A percentile compares a stretch with the other conserved stretches of the same genome.
phyloP scores from a whole-genome alignment of 164 flowering plant species.

The Stephania yunnanensis region DNA sequence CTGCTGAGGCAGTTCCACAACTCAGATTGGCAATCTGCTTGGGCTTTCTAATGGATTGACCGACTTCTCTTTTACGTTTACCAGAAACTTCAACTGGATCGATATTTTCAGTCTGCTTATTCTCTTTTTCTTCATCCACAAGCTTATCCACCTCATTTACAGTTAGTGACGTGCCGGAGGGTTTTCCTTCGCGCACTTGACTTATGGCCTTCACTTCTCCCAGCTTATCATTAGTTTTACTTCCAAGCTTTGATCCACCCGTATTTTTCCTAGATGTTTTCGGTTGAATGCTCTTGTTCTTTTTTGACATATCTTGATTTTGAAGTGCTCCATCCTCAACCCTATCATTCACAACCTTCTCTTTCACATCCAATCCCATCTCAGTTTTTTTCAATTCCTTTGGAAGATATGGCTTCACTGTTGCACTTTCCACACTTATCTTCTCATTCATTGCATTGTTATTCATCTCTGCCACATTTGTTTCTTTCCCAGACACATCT shows the following conservation, averaged over 20 bases:
- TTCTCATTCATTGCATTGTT: constrained; percentile 12
- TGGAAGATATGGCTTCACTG: background rate
- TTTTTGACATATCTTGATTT: constrained; percentile 14
- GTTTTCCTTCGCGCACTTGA: constrained; percentile 14
- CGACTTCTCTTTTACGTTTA: constrained; percentile 14
- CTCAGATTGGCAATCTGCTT: constrained; percentile 14
- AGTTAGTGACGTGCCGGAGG: constrained; percentile 4
- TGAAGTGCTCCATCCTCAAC: constrained; percentile 38
- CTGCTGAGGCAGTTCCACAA: constrained; percentile 9
- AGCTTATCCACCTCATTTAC: constrained; percentile 6
- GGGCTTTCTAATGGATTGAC: constrained; percentile 16
- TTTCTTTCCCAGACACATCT: constrained; percentile 12
- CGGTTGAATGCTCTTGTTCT: background rate
- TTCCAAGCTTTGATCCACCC: constrained; percentile 4
- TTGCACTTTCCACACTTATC: background rate
- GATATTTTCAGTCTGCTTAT: constrained; percentile 24
- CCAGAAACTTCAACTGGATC: constrained; percentile 12
- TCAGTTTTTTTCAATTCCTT: constrained; percentile 13
- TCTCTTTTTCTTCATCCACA: constrained; percentile 45
- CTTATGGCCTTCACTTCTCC: background rate
- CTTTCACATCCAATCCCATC: background rate
- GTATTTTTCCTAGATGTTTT: constrained; percentile 13
- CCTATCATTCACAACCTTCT: constrained; percentile 23
- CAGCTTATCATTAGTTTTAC: constrained; percentile 9
- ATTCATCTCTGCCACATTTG: constrained; percentile 6